phyloP scores from a whole-genome alignment of 2,329 filamentous ascomycete species.

The Pseudogymnoascus sp. region DNA sequence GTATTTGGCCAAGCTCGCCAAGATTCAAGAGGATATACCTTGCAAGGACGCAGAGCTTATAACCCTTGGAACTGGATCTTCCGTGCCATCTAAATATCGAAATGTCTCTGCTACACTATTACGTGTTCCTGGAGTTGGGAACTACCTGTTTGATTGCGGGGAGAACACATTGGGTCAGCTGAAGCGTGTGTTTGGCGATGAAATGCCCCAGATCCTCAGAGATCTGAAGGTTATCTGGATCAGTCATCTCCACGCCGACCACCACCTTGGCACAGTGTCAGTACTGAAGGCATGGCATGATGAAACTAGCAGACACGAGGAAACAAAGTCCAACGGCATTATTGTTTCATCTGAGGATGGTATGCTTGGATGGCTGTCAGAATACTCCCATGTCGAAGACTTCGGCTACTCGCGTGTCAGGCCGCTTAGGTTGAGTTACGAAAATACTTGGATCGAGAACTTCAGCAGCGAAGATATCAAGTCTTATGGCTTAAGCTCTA shows the following conservation, averaged over 20 bases:
- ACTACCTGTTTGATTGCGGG: constrained; percentile 82
- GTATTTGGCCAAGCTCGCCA: constrained; percentile 41
- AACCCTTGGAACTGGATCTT: constrained; percentile 84
- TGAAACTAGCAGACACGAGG: constrained; percentile 35
- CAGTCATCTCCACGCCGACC: constrained; percentile 91
- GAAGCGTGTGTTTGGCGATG: constrained; percentile 60
- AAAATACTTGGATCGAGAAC: constrained; percentile 22
- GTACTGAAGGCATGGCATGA: constrained; percentile 76
- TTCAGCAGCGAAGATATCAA: constrained; percentile 35
- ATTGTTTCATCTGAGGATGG: constrained; percentile 59
- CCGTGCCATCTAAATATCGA: constrained; percentile 82
- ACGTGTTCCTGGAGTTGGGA: constrained; percentile 75
- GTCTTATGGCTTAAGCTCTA: constrained; percentile 52
- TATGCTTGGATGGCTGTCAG: constrained; percentile 69
- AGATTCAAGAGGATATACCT: constrained; percentile 56
- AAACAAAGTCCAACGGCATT: constrained; percentile 34
- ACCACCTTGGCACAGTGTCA: constrained; percentile 77
- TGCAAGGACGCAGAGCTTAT: constrained; percentile 73
- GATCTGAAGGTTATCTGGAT: constrained; percentile 82
- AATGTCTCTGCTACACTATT: constrained; percentile 89
- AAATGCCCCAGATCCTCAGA: constrained; percentile 62
- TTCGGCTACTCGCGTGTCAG: constrained; percentile 52
- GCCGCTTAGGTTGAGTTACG: constrained; percentile 18
- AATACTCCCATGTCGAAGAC: constrained; percentile 72
- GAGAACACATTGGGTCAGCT: constrained; percentile 89